These are phyloP conservation scores for Amanita pseudoporphyria DNA, from an alignment of 768 basidiomycete species.

Conservation along the genomic window DNA sequence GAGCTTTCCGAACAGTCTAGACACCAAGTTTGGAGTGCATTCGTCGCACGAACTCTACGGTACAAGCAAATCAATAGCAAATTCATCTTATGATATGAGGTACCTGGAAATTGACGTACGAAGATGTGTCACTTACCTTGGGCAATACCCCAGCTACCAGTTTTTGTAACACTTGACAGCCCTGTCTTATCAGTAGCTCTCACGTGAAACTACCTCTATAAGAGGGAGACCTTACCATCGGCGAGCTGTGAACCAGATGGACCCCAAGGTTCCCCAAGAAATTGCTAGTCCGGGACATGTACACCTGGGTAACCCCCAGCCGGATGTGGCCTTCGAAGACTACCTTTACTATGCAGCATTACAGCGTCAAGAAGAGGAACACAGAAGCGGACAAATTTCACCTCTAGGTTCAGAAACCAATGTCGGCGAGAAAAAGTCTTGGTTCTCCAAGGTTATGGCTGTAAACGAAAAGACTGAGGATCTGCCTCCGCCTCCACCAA, in stretches of 20 bases:
- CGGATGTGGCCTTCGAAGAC: slow-evolving; percentile 22
- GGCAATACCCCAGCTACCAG: too few relatives aligned
- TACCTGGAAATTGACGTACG: too few relatives aligned
- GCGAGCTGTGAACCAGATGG: not conserved
- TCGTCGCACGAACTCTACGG: too few relatives aligned
- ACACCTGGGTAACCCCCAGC: not conserved
- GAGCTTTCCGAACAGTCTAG: slow-evolving; percentile 44
- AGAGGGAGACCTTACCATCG: too few relatives aligned
- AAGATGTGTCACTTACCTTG: too few relatives aligned
- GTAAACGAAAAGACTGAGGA: not conserved
- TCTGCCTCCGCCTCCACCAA: not conserved
- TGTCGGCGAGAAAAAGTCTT: not conserved
- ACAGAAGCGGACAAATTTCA: slow-evolving; percentile 8
- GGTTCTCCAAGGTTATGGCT: not conserved
- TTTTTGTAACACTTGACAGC: too few relatives aligned
- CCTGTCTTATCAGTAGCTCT: too few relatives aligned
- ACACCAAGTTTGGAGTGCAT: slow-evolving; percentile 52
- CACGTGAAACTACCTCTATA: too few relatives aligned
- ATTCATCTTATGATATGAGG: too few relatives aligned
- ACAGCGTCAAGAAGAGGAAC: slow-evolving; percentile 19
- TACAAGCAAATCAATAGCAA: too few relatives aligned
- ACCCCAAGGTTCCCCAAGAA: not conserved
- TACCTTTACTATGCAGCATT: slow-evolving; percentile 28
- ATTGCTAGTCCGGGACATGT: not conserved
- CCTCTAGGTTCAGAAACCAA: not conserved